Evolutionary conservation across 2,329 filamentous ascomycete species (phyloP), one percentile per base, ranked within the genome.

Genomic region (Acarospora socialis): DNA sequence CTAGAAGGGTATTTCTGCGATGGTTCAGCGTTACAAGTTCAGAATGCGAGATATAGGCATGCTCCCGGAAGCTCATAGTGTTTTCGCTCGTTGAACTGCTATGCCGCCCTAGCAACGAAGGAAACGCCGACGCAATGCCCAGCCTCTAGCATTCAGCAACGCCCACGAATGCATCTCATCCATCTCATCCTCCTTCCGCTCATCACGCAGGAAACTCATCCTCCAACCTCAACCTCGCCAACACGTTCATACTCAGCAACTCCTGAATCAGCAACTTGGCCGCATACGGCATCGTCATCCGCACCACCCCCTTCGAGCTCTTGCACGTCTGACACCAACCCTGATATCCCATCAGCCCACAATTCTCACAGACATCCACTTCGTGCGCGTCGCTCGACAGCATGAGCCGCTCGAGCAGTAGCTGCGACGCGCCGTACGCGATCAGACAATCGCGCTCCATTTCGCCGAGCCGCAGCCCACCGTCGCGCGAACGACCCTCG

Each of bases 391-490:
- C 90, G 1, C 81, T 92, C 41, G 78, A 86, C 39, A 92, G 70
- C 92, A 98, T 98, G 38, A 98, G 64, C 21, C 90, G 74, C 59
- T 98, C 90, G 3, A 95, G 66, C 19, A 98, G 66, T 21, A 98
- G 66, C 56, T 98, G 90, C 33, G 77, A 84, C 6, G 90, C 90
- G 35, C 90, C 90, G 53, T 98, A 98, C 7, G 90, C 90, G 46
- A 98, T 95, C 40, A 98, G 56, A 58, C 90, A 98, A 63, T 98
- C 90, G 46, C 90, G 82, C 55, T 98, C 90, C 92, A 98, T 98
- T 61, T 98, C 90, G 51, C 92, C 90, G 27, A 98, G 64, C 53
- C 90, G 77, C 25, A 98, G 65, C 55, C 90, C 90, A 56, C 90
- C 90, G 43, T 92, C 82, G 35, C 87, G 67, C 6, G 86, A 92